Base-by-base conservation (phyloP, 331 rosid genomes). In the Malus hybrid region DNA sequence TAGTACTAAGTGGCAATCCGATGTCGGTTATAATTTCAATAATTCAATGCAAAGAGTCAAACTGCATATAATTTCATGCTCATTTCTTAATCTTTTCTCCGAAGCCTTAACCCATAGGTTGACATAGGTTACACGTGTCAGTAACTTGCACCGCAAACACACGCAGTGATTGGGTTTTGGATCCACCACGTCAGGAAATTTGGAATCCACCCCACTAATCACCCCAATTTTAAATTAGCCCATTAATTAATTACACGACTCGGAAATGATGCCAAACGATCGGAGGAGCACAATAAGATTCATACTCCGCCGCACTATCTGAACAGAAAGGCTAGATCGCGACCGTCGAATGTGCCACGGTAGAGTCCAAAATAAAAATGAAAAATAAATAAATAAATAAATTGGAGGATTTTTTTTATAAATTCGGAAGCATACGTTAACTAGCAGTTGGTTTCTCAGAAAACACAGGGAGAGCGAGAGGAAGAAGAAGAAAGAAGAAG, bases 141-240 rank as follows among this genome's bases (percentile, higher is more conserved):
- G 22, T 70, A 42, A 52, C 55, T 14, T 70, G 65, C 19, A 44
- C 79, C 79, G 67, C 80, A 60, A 28, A 74, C 32, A 42, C 64
- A 78, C 76, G 75, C 81, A 72, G 76, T 78, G 85, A 82, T 75
- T 76, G 78, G 80, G 14, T 59, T 57, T 4, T 44, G 32, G 39
- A 81, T 16, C 48, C n/a, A 10, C 74, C 84, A 82, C 71, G 87
- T 80, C 86, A 85, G 81, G 80, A 72, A 71, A 19, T 34, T 80
- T 72, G 73, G 81, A 82, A 3, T 46, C 19, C 32, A 24, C 32
- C 59, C 82, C 67, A 71, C 67, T 65, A 71, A 42, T 70, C 57
- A n/a, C 18, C 50, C 50, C 2, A 7, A 52, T 77, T 76, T 10
- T 27, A 62, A 39, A 65, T 44, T 33, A 59, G 0, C 56, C 7